phyloP scores from a whole-genome alignment of 2,329 filamentous ascomycete genomes.

The Alternaria conjuncta region DNA sequence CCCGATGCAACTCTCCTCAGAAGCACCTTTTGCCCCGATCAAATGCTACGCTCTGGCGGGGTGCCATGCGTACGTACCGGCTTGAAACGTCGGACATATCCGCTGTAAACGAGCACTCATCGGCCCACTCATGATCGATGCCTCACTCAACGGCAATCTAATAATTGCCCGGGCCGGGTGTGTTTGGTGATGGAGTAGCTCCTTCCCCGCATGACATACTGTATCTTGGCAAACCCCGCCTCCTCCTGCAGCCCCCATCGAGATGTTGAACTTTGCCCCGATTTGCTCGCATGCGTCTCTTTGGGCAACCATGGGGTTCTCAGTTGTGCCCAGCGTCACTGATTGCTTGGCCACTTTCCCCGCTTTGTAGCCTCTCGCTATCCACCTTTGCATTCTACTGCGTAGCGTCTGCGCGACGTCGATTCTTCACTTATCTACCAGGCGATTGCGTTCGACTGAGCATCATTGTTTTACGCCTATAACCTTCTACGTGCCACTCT shows the following conservation, averaged over 20 bases:
- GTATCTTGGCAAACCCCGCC: background rate
- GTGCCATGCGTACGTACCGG: background rate
- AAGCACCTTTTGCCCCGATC: background rate
- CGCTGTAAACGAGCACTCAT: background rate
- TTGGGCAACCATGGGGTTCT: background rate
- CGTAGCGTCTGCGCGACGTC: background rate
- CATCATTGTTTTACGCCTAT: background rate
- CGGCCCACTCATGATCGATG: background rate
- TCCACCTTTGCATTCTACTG: background rate
- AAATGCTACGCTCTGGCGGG: background rate
- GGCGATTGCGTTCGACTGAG: background rate
- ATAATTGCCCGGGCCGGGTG: background rate
- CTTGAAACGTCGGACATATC: background rate
- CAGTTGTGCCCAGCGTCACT: background rate
- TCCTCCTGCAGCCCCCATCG: background rate
- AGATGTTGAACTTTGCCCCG: background rate
- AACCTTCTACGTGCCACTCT: background rate
- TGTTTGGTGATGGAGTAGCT: background rate
- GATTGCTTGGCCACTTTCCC: background rate
- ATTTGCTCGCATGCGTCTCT: background rate
- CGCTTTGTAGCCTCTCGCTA: background rate
- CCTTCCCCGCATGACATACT: background rate
- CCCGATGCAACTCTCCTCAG: background rate
- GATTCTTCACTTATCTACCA: background rate
- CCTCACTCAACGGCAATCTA: background rate